Percentiles rank a stretch among this genome's conserved stretches.
Evolutionary conservation across 164 flowering plant species (phyloP).

Genomic region (Stephania japonica): DNA sequence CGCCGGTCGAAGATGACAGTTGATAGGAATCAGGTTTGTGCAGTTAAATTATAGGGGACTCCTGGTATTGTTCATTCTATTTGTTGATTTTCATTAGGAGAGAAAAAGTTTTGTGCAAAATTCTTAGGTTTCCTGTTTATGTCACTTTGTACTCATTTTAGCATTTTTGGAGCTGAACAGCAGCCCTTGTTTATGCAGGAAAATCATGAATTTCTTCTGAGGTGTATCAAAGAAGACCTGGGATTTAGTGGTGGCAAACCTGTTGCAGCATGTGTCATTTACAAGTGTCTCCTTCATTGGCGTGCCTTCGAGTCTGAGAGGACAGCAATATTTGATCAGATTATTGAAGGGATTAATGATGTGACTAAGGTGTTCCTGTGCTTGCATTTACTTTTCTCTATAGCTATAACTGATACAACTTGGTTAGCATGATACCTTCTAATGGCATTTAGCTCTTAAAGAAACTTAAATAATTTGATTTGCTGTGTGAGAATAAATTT

Average conservation of each 20-base stretch:
- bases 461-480: neutral
- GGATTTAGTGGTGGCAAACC: conserved; percentile 85
- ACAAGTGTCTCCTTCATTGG: conserved; percentile 80
- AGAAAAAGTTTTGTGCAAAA: neutral
- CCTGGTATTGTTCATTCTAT: neutral
- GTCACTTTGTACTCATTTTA: neutral
- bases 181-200: conserved; percentile 42
- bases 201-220: conserved; percentile 69
- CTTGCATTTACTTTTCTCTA: neutral
- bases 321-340: conserved; percentile 75
- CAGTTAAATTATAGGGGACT: neutral
- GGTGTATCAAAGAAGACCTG: conserved; percentile 75
- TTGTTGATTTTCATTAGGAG: neutral
- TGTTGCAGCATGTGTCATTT: conserved; percentile 86
- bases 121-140: neutral
- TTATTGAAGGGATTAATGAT: conserved; percentile 74
- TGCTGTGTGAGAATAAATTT: neutral
- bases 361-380: conserved; percentile 53
- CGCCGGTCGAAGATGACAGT: conserved; percentile 58
- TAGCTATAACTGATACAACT: neutral
- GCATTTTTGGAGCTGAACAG: neutral
- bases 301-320: conserved; percentile 94
- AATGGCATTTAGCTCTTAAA: neutral
- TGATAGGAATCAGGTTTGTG: conserved; percentile 73
- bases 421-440: neutral